Percentiles rank a stretch among this genome's conserved stretches.
Evolutionary conservation across 768 basidiomycete species (phyloP).

Genomic region (Mycena indigotica): DNA sequence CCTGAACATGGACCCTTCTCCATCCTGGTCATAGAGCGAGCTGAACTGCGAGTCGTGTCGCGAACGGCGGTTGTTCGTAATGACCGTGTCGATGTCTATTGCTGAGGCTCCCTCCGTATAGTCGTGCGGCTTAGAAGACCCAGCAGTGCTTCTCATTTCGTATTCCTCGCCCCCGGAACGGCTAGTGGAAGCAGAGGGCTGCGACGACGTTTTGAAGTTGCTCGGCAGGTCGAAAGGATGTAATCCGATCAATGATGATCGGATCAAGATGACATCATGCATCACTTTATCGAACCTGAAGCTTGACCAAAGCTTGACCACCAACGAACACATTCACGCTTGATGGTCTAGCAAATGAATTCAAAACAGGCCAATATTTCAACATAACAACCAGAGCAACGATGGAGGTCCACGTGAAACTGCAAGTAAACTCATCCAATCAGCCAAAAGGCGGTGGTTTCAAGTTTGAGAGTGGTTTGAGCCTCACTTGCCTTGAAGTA

Average conservation of each 20-base stretch:
- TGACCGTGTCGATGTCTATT: constrained; percentile 66
- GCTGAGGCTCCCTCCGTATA: constrained; percentile 88
- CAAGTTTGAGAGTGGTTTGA: too few species aligned
- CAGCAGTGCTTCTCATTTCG: constrained; percentile 43
- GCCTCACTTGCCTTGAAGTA: too few species aligned
- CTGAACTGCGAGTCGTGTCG: constrained; percentile 72
- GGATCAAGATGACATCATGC: too few species aligned
- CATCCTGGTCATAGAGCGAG: constrained; percentile 57
- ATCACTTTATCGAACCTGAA: too few species aligned
- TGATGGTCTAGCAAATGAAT: too few species aligned
- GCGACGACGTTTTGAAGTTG: constrained; percentile 11
- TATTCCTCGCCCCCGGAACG: constrained; percentile 21
- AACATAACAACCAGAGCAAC: too few species aligned
- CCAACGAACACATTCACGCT: too few species aligned
- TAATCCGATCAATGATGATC: not conserved
- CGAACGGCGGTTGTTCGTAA: constrained; percentile 52
- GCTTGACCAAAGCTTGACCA: too few species aligned
- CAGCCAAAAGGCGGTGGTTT: too few species aligned
- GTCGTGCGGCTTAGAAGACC: constrained; percentile 50
- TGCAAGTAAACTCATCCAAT: too few species aligned
- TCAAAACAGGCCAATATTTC: too few species aligned
- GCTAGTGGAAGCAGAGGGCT: not conserved
- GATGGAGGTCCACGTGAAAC: too few species aligned
- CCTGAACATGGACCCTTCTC: constrained; percentile 66
- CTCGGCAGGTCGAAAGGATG: not conserved